Base-by-base conservation (phyloP, 179 eudicot species). In the Heliamphora pulchella region DNA sequence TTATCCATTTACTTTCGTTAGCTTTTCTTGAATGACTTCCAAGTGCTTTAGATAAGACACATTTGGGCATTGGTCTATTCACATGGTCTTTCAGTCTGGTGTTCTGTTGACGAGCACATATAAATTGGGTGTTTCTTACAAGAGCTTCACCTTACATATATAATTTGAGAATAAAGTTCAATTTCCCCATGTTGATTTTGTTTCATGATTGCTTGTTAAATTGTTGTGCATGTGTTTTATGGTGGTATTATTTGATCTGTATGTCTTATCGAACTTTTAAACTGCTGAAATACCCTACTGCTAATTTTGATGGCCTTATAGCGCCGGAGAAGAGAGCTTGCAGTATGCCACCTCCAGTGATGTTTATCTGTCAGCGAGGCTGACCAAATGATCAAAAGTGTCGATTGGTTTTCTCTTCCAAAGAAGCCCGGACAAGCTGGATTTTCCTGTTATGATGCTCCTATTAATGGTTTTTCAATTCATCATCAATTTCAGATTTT, bases 1-100 rank as follows among this genome's bases (percentile, higher is more conserved):
- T 76, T 94, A 44, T 92, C 98, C 20, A 72, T 88, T 5, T 88
- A 88, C 79, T 88, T 83, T 74, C 83, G 82, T 48, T 87, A 71
- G 70, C 14, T 51, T 67, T 44, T 48, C 43, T 75, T n/a, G 55
- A 51, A n/a, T 8, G 11, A 72, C 61, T 50, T 54, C 43, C 58
- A 22, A 39, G 72, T 20, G 22, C 41, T 18, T 14, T 50, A 46
- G 48, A 2, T 10, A 22, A 75, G 47, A 8, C 6, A 51, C 55
- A 47, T 17, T 69, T 20, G 20, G 6, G 14, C 8, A 50, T 55
- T 46, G 4, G 15, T 14, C 61, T 39, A 14, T 46, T 51, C 15
- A 31, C 44, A 50, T 69, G 64, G 47, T 59, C 39, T 22, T 47
- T 44, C 59, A 67, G 55, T 75, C 70, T 76, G 70, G 64, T 81